phyloP scores from a whole-genome alignment of 2,329 filamentous ascomycete genomes.

The Torrubiellomyces zombiae region DNA sequence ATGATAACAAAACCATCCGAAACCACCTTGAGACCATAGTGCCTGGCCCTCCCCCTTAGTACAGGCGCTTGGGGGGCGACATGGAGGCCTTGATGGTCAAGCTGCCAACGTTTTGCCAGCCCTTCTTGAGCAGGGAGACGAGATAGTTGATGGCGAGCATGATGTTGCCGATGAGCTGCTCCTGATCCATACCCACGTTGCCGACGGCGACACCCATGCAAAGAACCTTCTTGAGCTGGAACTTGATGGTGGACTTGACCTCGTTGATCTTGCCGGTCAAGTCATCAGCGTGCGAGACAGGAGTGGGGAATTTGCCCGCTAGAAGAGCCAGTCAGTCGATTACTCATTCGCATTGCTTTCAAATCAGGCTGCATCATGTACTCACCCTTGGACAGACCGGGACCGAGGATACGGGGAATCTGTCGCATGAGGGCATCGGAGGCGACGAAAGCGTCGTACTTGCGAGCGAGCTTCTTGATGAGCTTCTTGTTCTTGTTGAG shows the following conservation, averaged over 20 bases:
- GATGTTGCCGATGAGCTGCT: constrained; percentile 95
- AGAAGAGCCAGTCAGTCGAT: constrained; percentile 20
- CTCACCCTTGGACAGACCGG: constrained; percentile 90
- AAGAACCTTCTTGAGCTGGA: constrained; percentile 99
- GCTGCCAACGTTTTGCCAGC: constrained; percentile 99
- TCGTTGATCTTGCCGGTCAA: constrained; percentile 91
- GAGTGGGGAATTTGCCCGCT: constrained; percentile 99
- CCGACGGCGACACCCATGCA: constrained; percentile 99
- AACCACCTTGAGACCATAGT: too few species aligned
- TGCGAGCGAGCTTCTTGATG: constrained; percentile 99
- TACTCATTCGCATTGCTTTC: not conserved
- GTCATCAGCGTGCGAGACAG: constrained; percentile 93
- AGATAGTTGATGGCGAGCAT: constrained; percentile 99
- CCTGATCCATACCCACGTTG: constrained; percentile 93
- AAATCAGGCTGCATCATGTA: constrained; percentile 15
- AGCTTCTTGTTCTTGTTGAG: constrained; percentile 99
- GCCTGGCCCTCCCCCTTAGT: too few species aligned
- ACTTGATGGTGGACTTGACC: constrained; percentile 99
- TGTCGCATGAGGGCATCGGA: constrained; percentile 98
- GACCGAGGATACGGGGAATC: constrained; percentile 98
- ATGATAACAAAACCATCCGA: too few species aligned
- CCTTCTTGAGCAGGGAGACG: constrained; percentile 98
- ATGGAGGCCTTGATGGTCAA: constrained; percentile 99
- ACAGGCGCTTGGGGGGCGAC: constrained; percentile 95
- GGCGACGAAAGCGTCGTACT: constrained; percentile 98